Conservation (phyloP, 176 grass and related monocot species). For the Rhynchospora pubera region DNA sequence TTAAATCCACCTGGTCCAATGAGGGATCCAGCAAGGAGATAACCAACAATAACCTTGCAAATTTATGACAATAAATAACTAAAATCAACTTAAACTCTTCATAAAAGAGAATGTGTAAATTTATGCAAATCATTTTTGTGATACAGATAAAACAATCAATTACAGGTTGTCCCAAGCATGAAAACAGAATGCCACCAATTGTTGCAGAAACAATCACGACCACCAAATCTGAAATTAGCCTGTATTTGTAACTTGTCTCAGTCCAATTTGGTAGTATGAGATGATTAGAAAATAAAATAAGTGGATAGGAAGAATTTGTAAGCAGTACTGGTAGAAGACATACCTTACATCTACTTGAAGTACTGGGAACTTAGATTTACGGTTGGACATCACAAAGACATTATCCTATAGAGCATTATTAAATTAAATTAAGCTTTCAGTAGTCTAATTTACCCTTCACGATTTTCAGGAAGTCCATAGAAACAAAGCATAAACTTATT, state of each 20-base stretch:
- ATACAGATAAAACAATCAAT: slow-evolving; percentile 30
- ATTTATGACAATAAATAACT: not conserved
- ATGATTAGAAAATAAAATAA: slow-evolving; percentile 20
- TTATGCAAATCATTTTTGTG: not conserved
- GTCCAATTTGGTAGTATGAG: slow-evolving; percentile 21
- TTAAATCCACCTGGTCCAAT: slow-evolving; percentile 88
- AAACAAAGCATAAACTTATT: slow-evolving; percentile 5
- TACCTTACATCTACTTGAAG: slow-evolving; percentile 94
- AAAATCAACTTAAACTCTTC: not conserved
- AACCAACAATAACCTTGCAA: slow-evolving; percentile 92
- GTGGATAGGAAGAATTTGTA: not conserved
- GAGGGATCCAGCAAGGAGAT: slow-evolving; percentile 95
- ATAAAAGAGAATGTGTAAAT: not conserved
- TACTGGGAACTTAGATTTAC: slow-evolving; percentile 91
- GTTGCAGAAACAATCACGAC: slow-evolving; percentile 96
- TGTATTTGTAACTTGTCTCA: slow-evolving; percentile 26
- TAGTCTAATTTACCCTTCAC: not conserved
- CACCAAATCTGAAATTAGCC: slow-evolving; percentile 98
- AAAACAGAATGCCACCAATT: slow-evolving; percentile 82
- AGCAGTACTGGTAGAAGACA: not conserved
- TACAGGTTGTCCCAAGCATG: slow-evolving; percentile 83
- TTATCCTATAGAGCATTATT: slow-evolving; percentile 51
- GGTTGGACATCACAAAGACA: slow-evolving; percentile 99
- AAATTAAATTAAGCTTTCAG: not conserved
- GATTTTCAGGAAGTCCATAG: not conserved